Conservation (phyloP, 768 basidiomycete genomes). For the Macrocybe gigantea region DNA sequence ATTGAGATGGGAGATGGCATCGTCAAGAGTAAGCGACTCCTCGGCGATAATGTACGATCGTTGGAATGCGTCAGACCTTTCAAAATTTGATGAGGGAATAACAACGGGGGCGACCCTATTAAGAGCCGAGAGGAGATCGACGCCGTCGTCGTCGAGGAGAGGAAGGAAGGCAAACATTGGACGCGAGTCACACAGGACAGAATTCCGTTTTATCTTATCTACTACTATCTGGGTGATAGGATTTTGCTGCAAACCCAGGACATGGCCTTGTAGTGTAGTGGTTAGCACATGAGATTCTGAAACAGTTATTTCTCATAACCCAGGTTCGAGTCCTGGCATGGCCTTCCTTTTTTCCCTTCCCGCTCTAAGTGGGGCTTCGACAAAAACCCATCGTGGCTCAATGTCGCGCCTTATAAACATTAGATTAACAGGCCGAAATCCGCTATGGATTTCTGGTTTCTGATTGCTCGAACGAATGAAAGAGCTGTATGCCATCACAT, state of each 20-base stretch:
- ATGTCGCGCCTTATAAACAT: too few relatives aligned
- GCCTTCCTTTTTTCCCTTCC: neutral
- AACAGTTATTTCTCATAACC: neutral
- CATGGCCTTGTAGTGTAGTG: constrained; percentile 3
- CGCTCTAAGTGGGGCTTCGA: too few relatives aligned
- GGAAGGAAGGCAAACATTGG: constrained; percentile 52
- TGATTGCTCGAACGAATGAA: too few relatives aligned
- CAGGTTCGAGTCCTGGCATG: constrained; percentile 1
- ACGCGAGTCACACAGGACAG: too few relatives aligned
- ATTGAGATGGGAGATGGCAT: constrained; percentile 65
- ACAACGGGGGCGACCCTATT: constrained; percentile 77
- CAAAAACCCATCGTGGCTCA: too few relatives aligned
- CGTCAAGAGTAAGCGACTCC: constrained; percentile 39
- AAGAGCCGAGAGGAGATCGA: constrained; percentile 52
- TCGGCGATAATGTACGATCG: constrained; percentile 55
- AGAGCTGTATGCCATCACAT: too few relatives aligned
- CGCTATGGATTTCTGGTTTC: too few relatives aligned
- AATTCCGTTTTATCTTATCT: neutral
- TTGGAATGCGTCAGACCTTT: constrained; percentile 24
- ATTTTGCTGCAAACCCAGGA: too few relatives aligned
- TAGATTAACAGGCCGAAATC: too few relatives aligned
- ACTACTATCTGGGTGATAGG: too few relatives aligned
- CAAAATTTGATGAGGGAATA: constrained; percentile 30
- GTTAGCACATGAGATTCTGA: constrained; percentile 18
- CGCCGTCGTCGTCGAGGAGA: constrained; percentile 45